phyloP scores from a whole-genome alignment of 2,329 filamentous ascomycete species.

The Penicillium sp. region DNA sequence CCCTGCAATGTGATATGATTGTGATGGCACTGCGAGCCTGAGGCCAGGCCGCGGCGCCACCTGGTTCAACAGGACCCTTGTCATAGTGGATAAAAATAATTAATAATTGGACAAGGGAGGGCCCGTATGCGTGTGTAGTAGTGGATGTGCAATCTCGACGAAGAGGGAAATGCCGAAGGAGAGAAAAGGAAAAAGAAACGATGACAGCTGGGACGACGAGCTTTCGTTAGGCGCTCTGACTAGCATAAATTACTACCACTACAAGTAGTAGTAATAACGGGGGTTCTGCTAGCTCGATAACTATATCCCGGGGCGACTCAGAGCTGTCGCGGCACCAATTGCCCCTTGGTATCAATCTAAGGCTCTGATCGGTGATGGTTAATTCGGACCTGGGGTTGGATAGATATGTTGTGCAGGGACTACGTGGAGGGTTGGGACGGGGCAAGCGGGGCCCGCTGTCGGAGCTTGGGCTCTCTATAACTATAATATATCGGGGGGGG shows the following conservation, averaged over 20 bases:
- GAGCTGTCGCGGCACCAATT: conserved; percentile 11
- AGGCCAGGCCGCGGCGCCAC: not conserved
- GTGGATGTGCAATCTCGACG: not conserved
- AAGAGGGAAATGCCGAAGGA: not conserved
- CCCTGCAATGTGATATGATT: not conserved
- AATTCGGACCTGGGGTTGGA: not conserved
- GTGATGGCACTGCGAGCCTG: not conserved
- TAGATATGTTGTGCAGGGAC: not conserved
- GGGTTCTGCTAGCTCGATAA: not conserved
- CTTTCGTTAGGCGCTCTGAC: not conserved
- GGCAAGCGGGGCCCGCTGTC: not conserved
- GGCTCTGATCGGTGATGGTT: not conserved
- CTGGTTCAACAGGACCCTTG: conserved; percentile 15
- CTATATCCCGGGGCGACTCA: not conserved
- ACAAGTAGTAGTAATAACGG: not conserved
- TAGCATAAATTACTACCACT: not conserved
- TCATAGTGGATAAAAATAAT: not conserved
- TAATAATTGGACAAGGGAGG: not conserved
- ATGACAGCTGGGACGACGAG: not conserved
- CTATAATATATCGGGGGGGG: not conserved
- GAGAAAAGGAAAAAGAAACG: not conserved
- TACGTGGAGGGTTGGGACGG: not conserved
- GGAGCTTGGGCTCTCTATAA: not conserved
- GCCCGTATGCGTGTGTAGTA: too few species aligned
- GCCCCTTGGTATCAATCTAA: not conserved